Evolutionary conservation across 1,139 yeast species (phyloP), one percentile per base, ranked within the genome.

Genomic region (Nematodospora anomalae): DNA sequence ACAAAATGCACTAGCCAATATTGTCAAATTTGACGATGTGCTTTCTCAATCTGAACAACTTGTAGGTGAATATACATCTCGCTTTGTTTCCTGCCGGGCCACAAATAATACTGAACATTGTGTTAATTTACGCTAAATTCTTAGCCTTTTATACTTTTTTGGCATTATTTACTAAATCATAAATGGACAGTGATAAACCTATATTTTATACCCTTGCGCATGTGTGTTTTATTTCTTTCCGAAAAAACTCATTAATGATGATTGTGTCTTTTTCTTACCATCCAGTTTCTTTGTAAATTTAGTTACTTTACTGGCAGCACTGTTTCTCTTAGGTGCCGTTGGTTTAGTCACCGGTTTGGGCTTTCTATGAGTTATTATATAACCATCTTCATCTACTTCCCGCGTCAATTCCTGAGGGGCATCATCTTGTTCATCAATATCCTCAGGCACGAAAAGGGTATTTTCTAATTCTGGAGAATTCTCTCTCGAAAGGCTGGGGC

Each of bases 321-420:
- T 10, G 36, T 35, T 31, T 40, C 42, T 18, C 40, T 31, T 33
- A 20, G n/a, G n/a, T n/a, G 42, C 30, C 6, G 7, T 8, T 20
- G 53, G 44, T 28, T 46, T 49, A 4, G 53, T 42, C 10, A 47
- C 40, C 6, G 51, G 44, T 7, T 51, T 44, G 26, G 49, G 52
- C 35, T 56, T 55, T 28, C 60, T 54, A 32, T 52, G 57, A 13
- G 68, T 58, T 3, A 65, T 61, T 16, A 65, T 53, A 42, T 64
- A 69, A 2, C 74, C 75, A 32, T 68, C 74, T 20, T 63, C 72
- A 38, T 67, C 75, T 22, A 62, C 56, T 41, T 55, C 57, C 16
- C 50, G 50, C 14, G 41, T 40, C 12, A 45, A 36, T 31, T 44
- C 46, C 33, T 36, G 41, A 11, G 30, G 37, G 10, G 9, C 26